Base-by-base conservation (phyloP, 805 yeast genomes). In the Candida parachauliodes region DNA sequence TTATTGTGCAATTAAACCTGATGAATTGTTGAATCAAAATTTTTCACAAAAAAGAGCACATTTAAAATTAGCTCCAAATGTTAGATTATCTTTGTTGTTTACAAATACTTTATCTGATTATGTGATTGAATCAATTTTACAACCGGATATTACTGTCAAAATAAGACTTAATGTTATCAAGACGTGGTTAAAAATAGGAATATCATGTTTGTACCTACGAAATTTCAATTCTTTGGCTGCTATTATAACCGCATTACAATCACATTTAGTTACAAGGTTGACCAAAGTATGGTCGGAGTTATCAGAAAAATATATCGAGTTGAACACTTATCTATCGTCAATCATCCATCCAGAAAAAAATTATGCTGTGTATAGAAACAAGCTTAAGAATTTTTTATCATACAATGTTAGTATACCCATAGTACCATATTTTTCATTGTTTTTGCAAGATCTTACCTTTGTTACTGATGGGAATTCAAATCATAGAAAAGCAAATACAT, bases 211-310 rank as follows among this genome's bases (percentile, higher is more conserved):
- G 28, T 82, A 83, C 49, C 68, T 84, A 55, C 67, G 88, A 42
- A 85, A 85, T 54, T 84, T 79, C 63, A 85, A 85, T 52, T 80
- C 93, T 0, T 63, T 85, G 44, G 89, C 91, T 2, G 82, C 91
- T 1, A 81, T 85, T 32, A 77, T 85, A 64, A 83, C 88, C 1
- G 72, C 88, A 1, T 63, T 85, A 44, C 94, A 85, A 54, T 80
- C 83, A 36, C 85, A 81, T 53, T 69, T 81, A 28, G 62, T 85
- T 28, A 78, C 87, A 0, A 68, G 93, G 54, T 57, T 84, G 36
- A 56, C 67, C n/a, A 65, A 59, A 29, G 53, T 84, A 8, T 83
- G 89, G 89, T 62, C 56, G 2, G 72, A 65, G 0, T 54, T 84
- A 25, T 69, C 79, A 1, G 74, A 64, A 3, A 83, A 83, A 48